Conservation (phyloP, 257 asterid genomes). For the Jacaranda copaia region DNA sequence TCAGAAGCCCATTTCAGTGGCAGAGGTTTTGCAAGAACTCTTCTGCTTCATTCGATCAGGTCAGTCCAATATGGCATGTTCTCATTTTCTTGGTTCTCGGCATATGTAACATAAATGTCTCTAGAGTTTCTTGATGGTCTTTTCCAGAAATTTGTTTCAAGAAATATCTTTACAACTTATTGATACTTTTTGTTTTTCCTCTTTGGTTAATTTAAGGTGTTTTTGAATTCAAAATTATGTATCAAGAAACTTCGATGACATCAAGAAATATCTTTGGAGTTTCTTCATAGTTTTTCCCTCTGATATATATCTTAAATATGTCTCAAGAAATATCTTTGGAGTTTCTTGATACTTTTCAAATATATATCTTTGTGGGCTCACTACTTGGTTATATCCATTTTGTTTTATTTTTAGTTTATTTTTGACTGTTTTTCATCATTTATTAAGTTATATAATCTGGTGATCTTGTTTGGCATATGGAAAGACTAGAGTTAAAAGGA, state of each 20-base stretch:
- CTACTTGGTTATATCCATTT: neutral
- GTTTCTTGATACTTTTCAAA: slow-evolving; percentile 7
- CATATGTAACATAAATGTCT: neutral
- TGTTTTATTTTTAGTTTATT: slow-evolving; percentile 1
- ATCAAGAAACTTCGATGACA: neutral
- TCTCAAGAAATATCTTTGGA: slow-evolving; percentile 1
- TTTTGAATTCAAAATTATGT: neutral
- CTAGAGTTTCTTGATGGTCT: neutral
- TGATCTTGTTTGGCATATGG: slow-evolving; percentile 43
- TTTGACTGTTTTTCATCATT: slow-evolving; percentile 19
- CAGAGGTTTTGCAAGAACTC: slow-evolving; percentile 11
- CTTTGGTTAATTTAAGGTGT: neutral
- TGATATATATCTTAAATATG: neutral
- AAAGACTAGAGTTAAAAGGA: slow-evolving; percentile 42
- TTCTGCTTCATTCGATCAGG: slow-evolving; percentile 53
- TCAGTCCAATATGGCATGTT: slow-evolving; percentile 35
- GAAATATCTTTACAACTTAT: neutral
- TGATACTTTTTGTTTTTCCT: neutral
- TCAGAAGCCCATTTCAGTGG: slow-evolving; percentile 30
- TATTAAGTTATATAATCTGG: slow-evolving; percentile 30
- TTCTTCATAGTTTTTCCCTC: neutral
- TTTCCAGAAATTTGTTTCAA: neutral
- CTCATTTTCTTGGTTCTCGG: neutral
- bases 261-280: slow-evolving; percentile 9
- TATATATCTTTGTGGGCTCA: neutral